Evolutionary conservation across 1,284 basidiomycete genomes (phyloP).

Genomic region (Psilocybe mexicana): DNA sequence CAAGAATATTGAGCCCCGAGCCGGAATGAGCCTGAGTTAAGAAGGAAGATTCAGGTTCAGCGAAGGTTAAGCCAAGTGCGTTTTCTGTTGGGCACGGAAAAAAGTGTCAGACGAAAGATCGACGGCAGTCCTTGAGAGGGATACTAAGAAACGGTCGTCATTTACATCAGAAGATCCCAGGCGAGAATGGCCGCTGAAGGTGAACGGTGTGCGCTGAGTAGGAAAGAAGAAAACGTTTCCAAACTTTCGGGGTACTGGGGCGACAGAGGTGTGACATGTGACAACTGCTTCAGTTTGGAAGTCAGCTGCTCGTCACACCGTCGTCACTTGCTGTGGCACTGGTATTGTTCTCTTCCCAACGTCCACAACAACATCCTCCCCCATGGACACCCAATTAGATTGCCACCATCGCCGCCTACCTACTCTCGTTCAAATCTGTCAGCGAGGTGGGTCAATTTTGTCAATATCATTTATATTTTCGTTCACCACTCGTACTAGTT

Average conservation of each 20-base stretch:
- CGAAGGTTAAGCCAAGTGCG: neutral
- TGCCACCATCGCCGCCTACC: constrained; percentile 38
- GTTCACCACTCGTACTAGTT: constrained; percentile 34
- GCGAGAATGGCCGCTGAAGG: too few species aligned
- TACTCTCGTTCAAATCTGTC: constrained; percentile 47
- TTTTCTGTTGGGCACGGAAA: neutral
- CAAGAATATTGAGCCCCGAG: constrained; percentile 8
- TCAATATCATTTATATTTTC: neutral
- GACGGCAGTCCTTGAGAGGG: neutral
- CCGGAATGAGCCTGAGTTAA: constrained; percentile 3
- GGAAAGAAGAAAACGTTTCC: constrained; percentile 7
- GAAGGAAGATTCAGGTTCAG: neutral
- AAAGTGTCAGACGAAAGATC: neutral
- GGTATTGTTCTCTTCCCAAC: neutral
- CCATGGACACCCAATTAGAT: constrained; percentile 28
- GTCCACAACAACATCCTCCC: neutral
- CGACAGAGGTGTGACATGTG: constrained; percentile 1
- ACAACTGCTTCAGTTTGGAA: constrained; percentile 5
- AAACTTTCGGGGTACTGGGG: constrained; percentile 14
- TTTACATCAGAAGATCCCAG: neutral
- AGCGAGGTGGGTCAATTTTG: constrained; percentile 36
- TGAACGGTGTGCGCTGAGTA: neutral
- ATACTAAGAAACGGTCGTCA: too few species aligned
- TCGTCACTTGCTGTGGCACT: constrained; percentile 3
- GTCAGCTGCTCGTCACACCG: constrained; percentile 8